Base-by-base conservation (phyloP, 352 stramenopile genomes). In the Globisporangium recalcitrans region DNA sequence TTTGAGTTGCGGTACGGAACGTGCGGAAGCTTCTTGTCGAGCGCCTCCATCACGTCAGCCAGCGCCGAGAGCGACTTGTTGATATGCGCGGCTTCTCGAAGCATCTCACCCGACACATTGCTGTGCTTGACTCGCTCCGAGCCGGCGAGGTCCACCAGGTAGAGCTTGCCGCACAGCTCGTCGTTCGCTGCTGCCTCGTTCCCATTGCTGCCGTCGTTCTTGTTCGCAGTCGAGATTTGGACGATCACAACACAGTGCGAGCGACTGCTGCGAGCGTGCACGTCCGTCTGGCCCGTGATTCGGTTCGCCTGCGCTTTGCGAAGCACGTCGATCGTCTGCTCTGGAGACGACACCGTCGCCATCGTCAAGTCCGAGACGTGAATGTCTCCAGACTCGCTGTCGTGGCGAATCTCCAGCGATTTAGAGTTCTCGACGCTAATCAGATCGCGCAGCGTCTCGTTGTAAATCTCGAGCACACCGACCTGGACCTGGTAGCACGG, bases 1-100 rank as follows among this genome's bases (percentile, higher is more conserved):
- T 99, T 99, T 5, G 90, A 98, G 73, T 99, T 98, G 70, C 96
- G 82, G 65, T 98, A 99, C 42, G 96, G 96, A 34, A 99, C 88
- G 69, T 98, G 95, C 27, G 74, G 65, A 44, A 87, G 74, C 73
- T 97, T 98, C 63, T 90, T 91, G 65, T 95, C 88, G 29, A 98
- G 69, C 1, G 90, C 90, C 53, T 96, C 85, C 82, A 97, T 96
- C 19, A 97, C 88, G 74, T 98, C 95, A 6, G 88, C 93, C 0
- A 99, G 81, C 8, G 88, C 91, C 32, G 82, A 95, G 0, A 99
- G 77, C 48, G 86, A 95, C 53, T 91, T 93, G 70, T 95, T 95
- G 54, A 95, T 95, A 54, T 92, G 80, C 29, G 81, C 76, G 0
- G 87, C 86, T 69, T 95, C 87, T 16, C 74, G 74, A 0, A 93